Base-by-base conservation (phyloP, 345 rosid species). In the Salix suchowensis region DNA sequence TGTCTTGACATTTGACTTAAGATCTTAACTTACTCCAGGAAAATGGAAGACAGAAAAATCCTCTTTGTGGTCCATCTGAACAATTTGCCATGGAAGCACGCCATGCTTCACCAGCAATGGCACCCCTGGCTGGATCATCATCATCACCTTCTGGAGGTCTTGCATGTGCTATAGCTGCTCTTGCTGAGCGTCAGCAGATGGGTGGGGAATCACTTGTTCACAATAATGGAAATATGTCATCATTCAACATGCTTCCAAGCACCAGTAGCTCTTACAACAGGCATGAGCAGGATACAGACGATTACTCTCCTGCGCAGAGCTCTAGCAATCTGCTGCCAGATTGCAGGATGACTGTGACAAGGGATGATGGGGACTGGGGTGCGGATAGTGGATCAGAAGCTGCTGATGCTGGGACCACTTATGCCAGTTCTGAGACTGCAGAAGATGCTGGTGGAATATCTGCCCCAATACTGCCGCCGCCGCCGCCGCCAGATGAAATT, bases 131-230 rank as follows among this genome's bases (percentile, higher is more conserved):
- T 67, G 88, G 89, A 62, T 87, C 96, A 69, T 77, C 93, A 23
- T 87, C 94, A 65, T 91, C 97, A 65, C 90, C 98, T 74, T 89
- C 97, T 77, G 91, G 90, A 28, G 93, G 97, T 46, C 91, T 88
- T 81, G 91, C 93, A 67, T 91, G 96, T 80, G 96, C 97, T 66
- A 83, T 93, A 76, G 93, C 96, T 70, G 96, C 94, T 71, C 93
- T 92, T 34, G 93, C 97, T 67, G 97, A 95, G 87, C 91, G 92
- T 65, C 96, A 88, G 82, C 96, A 91, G 85, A 78, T 76, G 79
- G 79, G 82, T 76, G 94, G 89, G 16, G 97, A 90, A 80, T 81
- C 92, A 76, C 81, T 85, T 64, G 61, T 73, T 54, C 82, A 83
- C 70, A 89, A 74, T 68, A 76, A 69, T 74, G 86, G 81, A 65